Percentiles rank a stretch among this genome's conserved stretches.
Evolutionary conservation across 306 rosid species (phyloP).

Genomic region (Rosa chinensis): DNA sequence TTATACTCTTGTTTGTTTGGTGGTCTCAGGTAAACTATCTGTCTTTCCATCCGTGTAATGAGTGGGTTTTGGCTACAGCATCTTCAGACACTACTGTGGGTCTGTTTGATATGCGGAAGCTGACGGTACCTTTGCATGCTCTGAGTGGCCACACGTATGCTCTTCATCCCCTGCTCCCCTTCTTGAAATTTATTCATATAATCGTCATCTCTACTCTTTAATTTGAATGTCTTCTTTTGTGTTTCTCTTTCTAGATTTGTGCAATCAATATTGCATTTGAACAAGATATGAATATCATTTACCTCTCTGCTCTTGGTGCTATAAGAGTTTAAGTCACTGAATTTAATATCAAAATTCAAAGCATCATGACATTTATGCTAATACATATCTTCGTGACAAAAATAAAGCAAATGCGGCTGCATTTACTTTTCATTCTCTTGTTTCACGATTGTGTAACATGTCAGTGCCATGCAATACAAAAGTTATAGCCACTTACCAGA

Average conservation of each 20-base stretch:
- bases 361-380: not conserved
- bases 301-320: not conserved
- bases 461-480: not conserved
- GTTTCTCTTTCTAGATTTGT: not conserved
- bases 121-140: constrained; percentile 62
- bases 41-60: constrained; percentile 78
- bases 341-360: not conserved
- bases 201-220: not conserved
- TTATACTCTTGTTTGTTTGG: constrained; percentile 12
- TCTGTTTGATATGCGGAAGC: constrained; percentile 79
- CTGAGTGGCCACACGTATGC: constrained; percentile 80
- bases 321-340: not conserved
- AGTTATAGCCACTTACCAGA: not conserved
- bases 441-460: not conserved
- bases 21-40: constrained; percentile 74
- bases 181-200: not conserved
- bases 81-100: constrained; percentile 84
- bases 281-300: not conserved
- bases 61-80: constrained; percentile 92
- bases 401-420: too few relatives aligned
- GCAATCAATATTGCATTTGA: not conserved
- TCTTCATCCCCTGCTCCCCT: not conserved
- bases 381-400: not conserved
- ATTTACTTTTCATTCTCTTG: too few relatives aligned
- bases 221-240: not conserved